These are phyloP conservation scores for Cyclotella atomus DNA, from an alignment of 108 stramenopile species.

Conservation along the genomic window DNA sequence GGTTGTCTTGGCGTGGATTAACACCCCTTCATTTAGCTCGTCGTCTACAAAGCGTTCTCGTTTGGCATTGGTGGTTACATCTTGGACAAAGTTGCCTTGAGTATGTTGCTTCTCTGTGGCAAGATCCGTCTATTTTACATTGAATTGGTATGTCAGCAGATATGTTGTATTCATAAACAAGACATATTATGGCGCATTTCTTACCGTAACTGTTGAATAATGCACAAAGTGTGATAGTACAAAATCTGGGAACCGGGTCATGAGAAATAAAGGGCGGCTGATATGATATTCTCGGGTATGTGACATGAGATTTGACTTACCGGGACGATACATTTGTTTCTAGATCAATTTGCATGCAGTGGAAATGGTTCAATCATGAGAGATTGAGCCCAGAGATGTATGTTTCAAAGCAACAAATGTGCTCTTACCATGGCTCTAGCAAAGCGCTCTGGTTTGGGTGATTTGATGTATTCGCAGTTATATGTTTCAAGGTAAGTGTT, in stretches of 20 bases:
- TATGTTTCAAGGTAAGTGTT: constrained; percentile 79
- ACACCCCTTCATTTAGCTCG: constrained; percentile 51
- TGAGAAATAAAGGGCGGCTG: too few relatives aligned
- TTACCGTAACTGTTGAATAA: constrained; percentile 77
- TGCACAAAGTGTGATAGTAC: constrained; percentile 85
- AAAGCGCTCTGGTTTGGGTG: constrained; percentile 72
- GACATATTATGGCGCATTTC: constrained; percentile 3
- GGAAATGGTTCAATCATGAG: not conserved
- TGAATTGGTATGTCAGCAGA: not conserved
- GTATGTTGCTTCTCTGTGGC: constrained; percentile 52
- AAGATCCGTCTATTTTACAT: constrained; percentile 36
- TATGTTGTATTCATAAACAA: too few relatives aligned
- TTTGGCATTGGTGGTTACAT: constrained; percentile 36
- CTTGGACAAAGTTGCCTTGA: constrained; percentile 30
- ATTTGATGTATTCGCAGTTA: constrained; percentile 76
- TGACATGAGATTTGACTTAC: constrained; percentile 1
- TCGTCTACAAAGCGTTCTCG: constrained; percentile 50
- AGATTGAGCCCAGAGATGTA: too few relatives aligned
- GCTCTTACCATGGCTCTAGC: constrained; percentile 59
- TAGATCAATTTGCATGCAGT: not conserved
- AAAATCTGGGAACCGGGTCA: constrained; percentile 41
- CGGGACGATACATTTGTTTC: constrained; percentile 83
- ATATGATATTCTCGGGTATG: too few relatives aligned
- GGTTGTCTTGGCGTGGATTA: constrained; percentile 59
- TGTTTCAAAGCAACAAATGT: too few relatives aligned